A percentile compares a stretch with the other conserved stretches of the same genome.
These are phyloP conservation scores for Chenopodium formosanum DNA, from an alignment of 148 eudicot genomes.

Conservation along the genomic window DNA sequence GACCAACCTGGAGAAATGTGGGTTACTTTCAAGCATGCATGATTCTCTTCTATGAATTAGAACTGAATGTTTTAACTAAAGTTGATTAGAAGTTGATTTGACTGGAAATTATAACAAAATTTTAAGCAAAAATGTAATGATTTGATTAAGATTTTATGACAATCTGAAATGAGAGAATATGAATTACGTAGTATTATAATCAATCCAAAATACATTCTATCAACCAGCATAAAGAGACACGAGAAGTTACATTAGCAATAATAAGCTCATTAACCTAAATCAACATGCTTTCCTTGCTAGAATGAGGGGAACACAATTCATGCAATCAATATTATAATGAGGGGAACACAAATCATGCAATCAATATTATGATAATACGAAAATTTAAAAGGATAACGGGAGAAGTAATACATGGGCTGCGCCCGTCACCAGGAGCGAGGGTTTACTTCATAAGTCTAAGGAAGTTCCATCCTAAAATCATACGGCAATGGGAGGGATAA, in stretches of 20 bases:
- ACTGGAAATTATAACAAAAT: background rate
- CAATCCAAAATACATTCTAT: background rate
- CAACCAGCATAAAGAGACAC: background rate
- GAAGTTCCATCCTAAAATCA: too few relatives aligned
- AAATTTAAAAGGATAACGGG: too few relatives aligned
- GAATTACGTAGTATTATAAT: background rate
- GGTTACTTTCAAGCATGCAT: background rate
- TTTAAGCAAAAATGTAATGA: background rate
- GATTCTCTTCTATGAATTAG: background rate
- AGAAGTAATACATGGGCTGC: too few relatives aligned
- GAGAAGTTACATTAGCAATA: background rate
- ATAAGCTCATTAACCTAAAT: background rate
- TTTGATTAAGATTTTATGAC: background rate
- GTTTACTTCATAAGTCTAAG: too few relatives aligned
- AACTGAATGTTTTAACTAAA: background rate
- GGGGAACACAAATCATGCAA: too few relatives aligned
- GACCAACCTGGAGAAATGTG: background rate
- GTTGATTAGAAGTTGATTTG: background rate
- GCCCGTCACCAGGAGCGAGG: too few relatives aligned
- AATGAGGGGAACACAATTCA: too few relatives aligned
- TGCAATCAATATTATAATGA: too few relatives aligned
- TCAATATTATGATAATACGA: too few relatives aligned
- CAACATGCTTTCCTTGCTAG: background rate
- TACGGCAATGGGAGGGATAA: too few relatives aligned
- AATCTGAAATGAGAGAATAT: background rate